phyloP scores from a whole-genome alignment of 306 rosid species.

The cucumber (Cucumis sativus) region DNA sequence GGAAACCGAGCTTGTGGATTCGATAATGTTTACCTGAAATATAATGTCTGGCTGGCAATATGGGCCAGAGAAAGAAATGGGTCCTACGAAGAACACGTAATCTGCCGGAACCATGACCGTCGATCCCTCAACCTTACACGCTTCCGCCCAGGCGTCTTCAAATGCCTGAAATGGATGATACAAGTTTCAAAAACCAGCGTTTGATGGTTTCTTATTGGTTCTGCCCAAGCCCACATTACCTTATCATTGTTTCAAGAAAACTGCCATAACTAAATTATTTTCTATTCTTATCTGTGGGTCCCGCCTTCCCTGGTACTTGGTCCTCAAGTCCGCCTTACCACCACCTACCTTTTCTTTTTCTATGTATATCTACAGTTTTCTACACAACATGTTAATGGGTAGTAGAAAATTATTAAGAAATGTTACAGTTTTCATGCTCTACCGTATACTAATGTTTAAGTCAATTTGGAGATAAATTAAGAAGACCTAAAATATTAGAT shows the following conservation, averaged over 20 bases:
- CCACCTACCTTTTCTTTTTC: neutral
- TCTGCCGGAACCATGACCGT: conserved; percentile 50
- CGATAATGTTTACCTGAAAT: conserved; percentile 55
- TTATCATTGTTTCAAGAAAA: conserved; percentile 26
- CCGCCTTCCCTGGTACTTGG: conserved; percentile 20
- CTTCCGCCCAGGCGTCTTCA: conserved; percentile 76
- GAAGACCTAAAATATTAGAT: neutral
- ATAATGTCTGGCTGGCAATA: conserved; percentile 64
- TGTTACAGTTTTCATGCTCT: neutral
- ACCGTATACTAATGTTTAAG: neutral
- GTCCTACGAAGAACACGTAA: conserved; percentile 56
- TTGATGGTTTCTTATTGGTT: neutral
- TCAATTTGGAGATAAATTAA: neutral
- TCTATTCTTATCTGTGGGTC: conserved; percentile 14
- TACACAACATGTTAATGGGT: neutral
- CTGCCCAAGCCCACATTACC: neutral
- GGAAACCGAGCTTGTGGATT: neutral
- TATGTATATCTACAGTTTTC: neutral
- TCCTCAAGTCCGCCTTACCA: neutral
- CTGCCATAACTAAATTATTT: conserved; percentile 40
- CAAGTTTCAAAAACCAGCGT: neutral
- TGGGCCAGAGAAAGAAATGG: conserved; percentile 90
- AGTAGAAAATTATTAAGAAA: neutral
- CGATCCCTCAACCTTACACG: conserved; percentile 79
- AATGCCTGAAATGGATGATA: conserved; percentile 54